Evolutionary conservation across 768 basidiomycete genomes (phyloP).

Genomic region (Lactarius psammicola): DNA sequence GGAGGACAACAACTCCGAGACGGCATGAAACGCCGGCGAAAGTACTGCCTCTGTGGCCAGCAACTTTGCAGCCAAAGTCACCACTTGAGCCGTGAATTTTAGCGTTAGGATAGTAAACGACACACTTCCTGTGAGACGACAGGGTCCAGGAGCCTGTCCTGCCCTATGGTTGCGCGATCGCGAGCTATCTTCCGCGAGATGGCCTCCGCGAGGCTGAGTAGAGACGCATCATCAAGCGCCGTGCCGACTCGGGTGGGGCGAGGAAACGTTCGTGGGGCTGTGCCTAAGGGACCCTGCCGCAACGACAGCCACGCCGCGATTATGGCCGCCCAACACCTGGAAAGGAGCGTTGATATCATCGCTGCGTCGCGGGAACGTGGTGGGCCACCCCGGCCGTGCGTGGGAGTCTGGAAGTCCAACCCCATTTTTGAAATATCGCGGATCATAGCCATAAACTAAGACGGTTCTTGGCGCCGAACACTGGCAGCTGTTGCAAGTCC

Average conservation of each 20-base stretch:
- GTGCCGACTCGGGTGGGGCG: not conserved
- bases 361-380: not conserved
- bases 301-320: not conserved
- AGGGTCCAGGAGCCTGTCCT: slow-evolving; percentile 1
- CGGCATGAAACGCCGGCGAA: slow-evolving; percentile 10
- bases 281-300: not conserved
- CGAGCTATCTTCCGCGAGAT: slow-evolving; percentile 7
- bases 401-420: slow-evolving; percentile 9
- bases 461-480: too few species aligned
- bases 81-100: slow-evolving; percentile 3
- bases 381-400: slow-evolving; percentile 1
- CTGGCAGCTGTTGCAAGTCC: not conserved
- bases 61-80: slow-evolving; percentile 3
- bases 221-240: slow-evolving; percentile 9
- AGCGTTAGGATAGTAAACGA: slow-evolving; percentile 3
- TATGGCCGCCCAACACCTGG: slow-evolving; percentile 1
- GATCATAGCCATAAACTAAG: not conserved
- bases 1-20: slow-evolving; percentile 5
- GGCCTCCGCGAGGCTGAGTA: slow-evolving; percentile 11
- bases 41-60: slow-evolving; percentile 13
- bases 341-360: slow-evolving; percentile 13
- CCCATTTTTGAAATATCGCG: slow-evolving; percentile 3
- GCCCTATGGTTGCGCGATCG: slow-evolving; percentile 3
- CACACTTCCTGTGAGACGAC: slow-evolving; percentile 8
- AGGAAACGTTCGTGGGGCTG: not conserved